Base-by-base conservation (phyloP, 2,329 filamentous ascomycete species). In the Penicillium sp. region DNA sequence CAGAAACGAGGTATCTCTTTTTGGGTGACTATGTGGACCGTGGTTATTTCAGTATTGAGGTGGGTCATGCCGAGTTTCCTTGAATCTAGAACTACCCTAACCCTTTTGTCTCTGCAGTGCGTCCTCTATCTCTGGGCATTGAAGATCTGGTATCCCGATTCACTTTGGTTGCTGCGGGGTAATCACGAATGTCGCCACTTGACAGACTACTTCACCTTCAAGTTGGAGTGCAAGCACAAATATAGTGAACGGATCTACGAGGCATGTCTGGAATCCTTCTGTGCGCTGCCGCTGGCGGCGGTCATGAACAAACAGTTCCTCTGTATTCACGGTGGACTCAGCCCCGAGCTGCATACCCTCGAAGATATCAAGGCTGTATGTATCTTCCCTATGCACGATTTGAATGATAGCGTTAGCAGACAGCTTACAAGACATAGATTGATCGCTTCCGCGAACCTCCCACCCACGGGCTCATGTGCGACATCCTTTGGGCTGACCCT, bases 261-360 rank as follows among this genome's bases (percentile, higher is more conserved):
- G 71, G 93, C 94, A 55, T 97, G 94, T 79, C 96, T 97, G 86
- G 93, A 99, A 64, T 95, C 94, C 0, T 99, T 99, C 82, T 99
- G 94, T 79, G 84, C 89, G 62, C 80, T 99, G 61, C 94, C 94
- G 31, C 81, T 99, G 66, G 94, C 94, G 55, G 94, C 94, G 29
- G 88, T 99, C 65, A 99, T 99, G 94, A 99, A 99, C 85, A 99
- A 99, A 82, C 94, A 99, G 76, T 99, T 99, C 77, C 80, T 99
- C 65, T 99, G 94, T 74, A 97, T 99, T 67, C 94, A 99, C 74
- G 94, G 94, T 70, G 94, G 94, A 61, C 80, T 99, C 66, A 97
- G 92, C 74, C 94, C 94, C 7, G 94, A 99, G 76, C 80, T 99
- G 60, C 93, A 97, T 75, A 97, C 93, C 5, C 82, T 99, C 52